phyloP scores from a whole-genome alignment of 2,329 filamentous ascomycete genomes.

The Fusarium denticulatum region DNA sequence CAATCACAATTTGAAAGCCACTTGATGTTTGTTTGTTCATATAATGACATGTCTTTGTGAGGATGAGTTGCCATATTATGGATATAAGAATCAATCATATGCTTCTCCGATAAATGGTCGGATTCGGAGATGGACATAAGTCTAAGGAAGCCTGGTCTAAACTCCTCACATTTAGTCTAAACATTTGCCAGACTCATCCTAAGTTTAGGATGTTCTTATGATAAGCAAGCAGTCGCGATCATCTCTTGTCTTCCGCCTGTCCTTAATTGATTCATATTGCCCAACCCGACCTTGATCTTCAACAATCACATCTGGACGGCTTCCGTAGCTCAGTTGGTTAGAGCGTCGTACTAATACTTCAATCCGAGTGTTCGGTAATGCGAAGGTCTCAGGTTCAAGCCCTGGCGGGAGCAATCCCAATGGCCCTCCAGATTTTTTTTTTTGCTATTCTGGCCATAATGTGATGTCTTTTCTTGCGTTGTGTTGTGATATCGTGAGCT shows the following conservation, averaged over 20 bases:
- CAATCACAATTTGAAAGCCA: slow-evolving; percentile 42
- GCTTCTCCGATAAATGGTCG: not conserved
- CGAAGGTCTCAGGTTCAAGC: slow-evolving; percentile 34
- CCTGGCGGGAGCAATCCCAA: slow-evolving; percentile 30
- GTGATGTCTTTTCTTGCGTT: not conserved
- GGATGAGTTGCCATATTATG: not conserved
- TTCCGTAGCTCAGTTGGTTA: slow-evolving; percentile 35
- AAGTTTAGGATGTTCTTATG: not conserved
- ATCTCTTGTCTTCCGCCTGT: not conserved
- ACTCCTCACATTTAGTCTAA: not conserved
- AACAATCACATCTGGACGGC: slow-evolving; percentile 24
- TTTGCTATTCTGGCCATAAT: not conserved
- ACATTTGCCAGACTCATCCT: too few species aligned
- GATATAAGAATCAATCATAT: not conserved
- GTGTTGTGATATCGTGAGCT: not conserved
- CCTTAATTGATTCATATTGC: rapidly evolving
- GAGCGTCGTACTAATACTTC: slow-evolving; percentile 34
- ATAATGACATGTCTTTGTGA: not conserved
- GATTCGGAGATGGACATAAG: not conserved
- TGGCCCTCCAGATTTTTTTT: slow-evolving; percentile 7
- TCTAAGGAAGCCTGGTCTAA: too few species aligned
- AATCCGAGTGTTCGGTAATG: slow-evolving; percentile 21
- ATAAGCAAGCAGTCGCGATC: not conserved
- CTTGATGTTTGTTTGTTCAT: not conserved
- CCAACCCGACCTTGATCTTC: rapidly evolving